These are phyloP conservation scores for Mycothermus thermophilus DNA, from an alignment of 495 filamentous ascomycete genomes.

Conservation along the genomic window DNA sequence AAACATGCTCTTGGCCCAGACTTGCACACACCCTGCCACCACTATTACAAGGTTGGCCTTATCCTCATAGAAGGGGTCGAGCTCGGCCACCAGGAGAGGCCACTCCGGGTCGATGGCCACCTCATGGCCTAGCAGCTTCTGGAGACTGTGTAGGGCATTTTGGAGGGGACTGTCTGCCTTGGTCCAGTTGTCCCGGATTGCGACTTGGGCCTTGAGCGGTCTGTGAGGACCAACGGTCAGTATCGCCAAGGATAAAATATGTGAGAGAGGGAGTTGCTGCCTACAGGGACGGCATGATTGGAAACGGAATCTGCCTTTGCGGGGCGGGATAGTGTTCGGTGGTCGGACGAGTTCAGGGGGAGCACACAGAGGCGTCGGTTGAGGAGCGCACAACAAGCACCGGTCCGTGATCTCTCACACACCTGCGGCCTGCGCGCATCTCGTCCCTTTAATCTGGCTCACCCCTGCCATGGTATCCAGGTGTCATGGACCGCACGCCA, in stretches of 20 bases:
- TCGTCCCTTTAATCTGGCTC: too few relatives aligned
- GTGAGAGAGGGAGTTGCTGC: not conserved
- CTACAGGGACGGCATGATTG: conserved; percentile 13
- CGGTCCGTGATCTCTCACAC: too few relatives aligned
- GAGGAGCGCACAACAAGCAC: too few relatives aligned
- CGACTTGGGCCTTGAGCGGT: conserved; percentile 22
- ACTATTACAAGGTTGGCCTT: conserved; percentile 16
- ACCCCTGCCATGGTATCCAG: too few relatives aligned
- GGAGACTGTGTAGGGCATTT: conserved; percentile 8
- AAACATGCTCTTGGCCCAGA: conserved; percentile 14
- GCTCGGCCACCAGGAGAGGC: conserved; percentile 17
- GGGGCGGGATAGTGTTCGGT: too few relatives aligned
- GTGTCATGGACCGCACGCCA: too few relatives aligned
- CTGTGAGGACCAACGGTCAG: conserved; percentile 6
- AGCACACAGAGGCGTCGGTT: too few relatives aligned
- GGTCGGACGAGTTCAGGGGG: too few relatives aligned
- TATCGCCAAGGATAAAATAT: not conserved
- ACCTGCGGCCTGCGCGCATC: too few relatives aligned
- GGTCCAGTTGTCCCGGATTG: conserved; percentile 26
- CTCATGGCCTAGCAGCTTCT: conserved; percentile 16
- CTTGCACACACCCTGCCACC: conserved; percentile 14
- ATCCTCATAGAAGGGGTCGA: conserved; percentile 19
- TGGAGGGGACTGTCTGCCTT: conserved; percentile 14
- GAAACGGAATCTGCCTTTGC: too few relatives aligned
- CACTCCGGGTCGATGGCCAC: conserved; percentile 23